These are phyloP conservation scores for Phanerochaete sordida DNA, from an alignment of 768 basidiomycete genomes.

Conservation along the genomic window DNA sequence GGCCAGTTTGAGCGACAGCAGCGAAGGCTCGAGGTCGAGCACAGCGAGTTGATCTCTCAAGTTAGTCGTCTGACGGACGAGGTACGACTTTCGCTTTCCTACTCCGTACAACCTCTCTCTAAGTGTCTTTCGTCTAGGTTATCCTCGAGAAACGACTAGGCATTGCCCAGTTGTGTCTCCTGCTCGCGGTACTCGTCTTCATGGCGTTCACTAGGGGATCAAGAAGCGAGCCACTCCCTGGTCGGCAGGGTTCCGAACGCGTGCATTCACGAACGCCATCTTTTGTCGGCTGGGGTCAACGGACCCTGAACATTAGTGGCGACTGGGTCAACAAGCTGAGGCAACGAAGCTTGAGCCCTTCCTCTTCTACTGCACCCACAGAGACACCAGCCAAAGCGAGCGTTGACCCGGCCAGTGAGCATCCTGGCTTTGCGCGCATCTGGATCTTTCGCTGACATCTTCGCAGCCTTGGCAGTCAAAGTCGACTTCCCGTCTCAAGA, in stretches of 20 bases:
- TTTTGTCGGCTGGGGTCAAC: conserved; percentile 52
- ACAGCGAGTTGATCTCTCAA: conserved; percentile 61
- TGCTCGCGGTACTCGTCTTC: conserved; percentile 81
- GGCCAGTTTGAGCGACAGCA: conserved; percentile 70
- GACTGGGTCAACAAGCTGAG: conserved; percentile 44
- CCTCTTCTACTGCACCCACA: neutral
- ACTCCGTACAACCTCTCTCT: neutral
- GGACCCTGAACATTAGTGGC: conserved; percentile 53
- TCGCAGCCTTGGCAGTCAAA: conserved; percentile 1
- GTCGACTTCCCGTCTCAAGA: conserved; percentile 17
- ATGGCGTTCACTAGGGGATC: conserved; percentile 84
- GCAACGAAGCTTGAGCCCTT: conserved; percentile 28
- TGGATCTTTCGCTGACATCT: neutral
- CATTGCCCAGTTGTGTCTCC: conserved; percentile 80
- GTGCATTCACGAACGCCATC: conserved; percentile 22
- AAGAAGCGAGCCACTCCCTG: conserved; percentile 25
- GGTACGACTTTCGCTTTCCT: conserved; percentile 36
- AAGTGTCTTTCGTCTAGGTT: conserved; percentile 43
- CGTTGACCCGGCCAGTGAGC: neutral
- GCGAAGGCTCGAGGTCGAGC: conserved; percentile 63
- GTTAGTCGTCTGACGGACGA: conserved; percentile 79
- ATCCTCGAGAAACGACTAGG: conserved; percentile 86
- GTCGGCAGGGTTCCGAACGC: neutral
- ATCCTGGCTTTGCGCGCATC: too few species aligned
- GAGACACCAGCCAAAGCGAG: conserved; percentile 3